Conservation (phyloP, 495 filamentous ascomycete genomes). For the Cenococcum geophilum region DNA sequence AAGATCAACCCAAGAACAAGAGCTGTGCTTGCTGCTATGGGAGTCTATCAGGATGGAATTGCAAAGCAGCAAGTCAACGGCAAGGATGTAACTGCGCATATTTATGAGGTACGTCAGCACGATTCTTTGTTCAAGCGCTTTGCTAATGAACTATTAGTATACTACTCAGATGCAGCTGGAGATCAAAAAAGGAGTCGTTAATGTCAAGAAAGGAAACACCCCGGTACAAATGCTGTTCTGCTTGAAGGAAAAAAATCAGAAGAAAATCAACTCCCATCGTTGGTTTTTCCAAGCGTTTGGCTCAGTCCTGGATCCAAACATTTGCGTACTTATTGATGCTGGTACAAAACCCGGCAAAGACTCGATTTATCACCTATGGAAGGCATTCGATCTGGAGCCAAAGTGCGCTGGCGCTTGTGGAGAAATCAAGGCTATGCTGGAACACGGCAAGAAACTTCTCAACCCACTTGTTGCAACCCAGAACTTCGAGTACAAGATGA, state of each 20-base stretch:
- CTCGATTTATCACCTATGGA: constrained; percentile 97
- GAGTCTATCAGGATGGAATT: constrained; percentile 96
- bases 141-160: constrained; percentile 47
- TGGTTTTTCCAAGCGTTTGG: constrained; percentile 99
- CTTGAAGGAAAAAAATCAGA: constrained; percentile 98
- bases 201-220: constrained; percentile 64
- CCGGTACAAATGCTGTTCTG: constrained; percentile 98
- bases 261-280: constrained; percentile 99
- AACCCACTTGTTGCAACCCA: constrained; percentile 95
- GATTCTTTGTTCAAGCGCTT: background rate
- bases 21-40: constrained; percentile 85
- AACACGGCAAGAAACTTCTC: constrained; percentile 74
- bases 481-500: constrained; percentile 99
- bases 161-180: constrained; percentile 86
- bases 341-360: constrained; percentile 89
- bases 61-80: constrained; percentile 96
- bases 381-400: constrained; percentile 94
- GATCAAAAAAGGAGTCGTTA: constrained; percentile 82
- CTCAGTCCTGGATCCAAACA: constrained; percentile 84
- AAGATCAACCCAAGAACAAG: constrained; percentile 94
- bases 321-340: constrained; percentile 93
- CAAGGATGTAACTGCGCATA: constrained; percentile 95
- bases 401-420: constrained; percentile 97
- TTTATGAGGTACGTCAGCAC: constrained; percentile 62
- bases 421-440: constrained; percentile 98